Evolutionary conservation across 2,329 filamentous ascomycete genomes (phyloP).

Genomic region (Thelonectria rubi): DNA sequence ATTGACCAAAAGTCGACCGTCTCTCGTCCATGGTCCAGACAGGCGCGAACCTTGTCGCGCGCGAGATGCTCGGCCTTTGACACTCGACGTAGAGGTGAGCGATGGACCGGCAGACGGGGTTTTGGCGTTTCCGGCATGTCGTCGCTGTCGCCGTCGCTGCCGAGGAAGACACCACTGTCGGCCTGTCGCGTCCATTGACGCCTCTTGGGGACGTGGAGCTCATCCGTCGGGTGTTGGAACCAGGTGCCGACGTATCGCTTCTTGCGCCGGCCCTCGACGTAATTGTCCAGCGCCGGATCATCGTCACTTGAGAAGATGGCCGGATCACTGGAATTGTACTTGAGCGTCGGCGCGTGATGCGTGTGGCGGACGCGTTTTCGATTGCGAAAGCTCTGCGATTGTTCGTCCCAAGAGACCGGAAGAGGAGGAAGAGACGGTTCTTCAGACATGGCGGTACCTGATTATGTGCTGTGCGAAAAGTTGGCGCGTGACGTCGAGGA

Average conservation of each 20-base stretch:
- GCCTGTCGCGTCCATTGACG: conserved; percentile 66
- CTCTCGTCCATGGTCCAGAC: conserved; percentile 67
- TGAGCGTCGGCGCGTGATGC: conserved; percentile 42
- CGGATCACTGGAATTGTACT: conserved; percentile 73
- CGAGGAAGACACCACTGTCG: conserved; percentile 77
- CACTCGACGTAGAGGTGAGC: conserved; percentile 42
- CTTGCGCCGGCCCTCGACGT: conserved; percentile 62
- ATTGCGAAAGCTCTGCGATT: conserved; percentile 51
- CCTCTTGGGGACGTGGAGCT: conserved; percentile 52
- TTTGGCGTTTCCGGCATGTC: conserved; percentile 47
- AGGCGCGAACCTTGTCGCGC: conserved; percentile 57
- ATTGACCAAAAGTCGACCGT: conserved; percentile 69
- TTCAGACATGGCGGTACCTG: conserved; percentile 47
- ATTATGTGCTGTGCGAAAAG: neutral
- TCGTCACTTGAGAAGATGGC: conserved; percentile 78
- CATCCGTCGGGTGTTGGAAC: conserved; percentile 65
- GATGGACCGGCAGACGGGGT: conserved; percentile 51
- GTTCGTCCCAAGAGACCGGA: conserved; percentile 51
- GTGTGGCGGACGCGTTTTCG: conserved; percentile 51
- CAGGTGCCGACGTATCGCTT: conserved; percentile 75
- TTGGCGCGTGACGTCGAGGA: conserved; percentile 29
- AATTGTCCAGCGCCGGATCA: conserved; percentile 73
- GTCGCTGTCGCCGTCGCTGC: conserved; percentile 64
- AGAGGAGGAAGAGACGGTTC: conserved; percentile 54
- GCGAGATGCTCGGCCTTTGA: conserved; percentile 56